phyloP scores from a whole-genome alignment of 768 basidiomycete species.

The Podaxis sp. region DNA sequence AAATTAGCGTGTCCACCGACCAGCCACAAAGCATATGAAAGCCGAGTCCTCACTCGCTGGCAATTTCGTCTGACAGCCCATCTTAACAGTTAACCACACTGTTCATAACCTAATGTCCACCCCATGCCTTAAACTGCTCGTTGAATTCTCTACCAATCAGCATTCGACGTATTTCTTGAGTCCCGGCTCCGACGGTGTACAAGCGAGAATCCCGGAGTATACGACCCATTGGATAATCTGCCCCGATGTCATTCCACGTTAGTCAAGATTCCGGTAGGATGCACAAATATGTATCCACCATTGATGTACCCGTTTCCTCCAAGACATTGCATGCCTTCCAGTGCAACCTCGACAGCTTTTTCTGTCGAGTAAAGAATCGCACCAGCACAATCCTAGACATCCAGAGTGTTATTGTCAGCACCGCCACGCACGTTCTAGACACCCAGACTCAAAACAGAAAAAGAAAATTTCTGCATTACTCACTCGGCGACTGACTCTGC shows the following conservation, averaged over 20 bases:
- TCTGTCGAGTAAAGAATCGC: slow-evolving; percentile 94
- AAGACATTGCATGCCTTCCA: slow-evolving; percentile 91
- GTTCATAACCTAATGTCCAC: slow-evolving; percentile 7
- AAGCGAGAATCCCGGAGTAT: slow-evolving; percentile 84
- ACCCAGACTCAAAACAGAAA: background rate
- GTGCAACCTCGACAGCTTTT: slow-evolving; percentile 84
- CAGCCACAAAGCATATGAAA: slow-evolving; percentile 13
- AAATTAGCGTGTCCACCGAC: slow-evolving; percentile 5
- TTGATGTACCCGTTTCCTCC: slow-evolving; percentile 98
- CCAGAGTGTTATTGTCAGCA: slow-evolving; percentile 1
- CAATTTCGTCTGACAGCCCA: slow-evolving; percentile 9
- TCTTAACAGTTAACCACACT: background rate
- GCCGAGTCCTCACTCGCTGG: slow-evolving; percentile 11
- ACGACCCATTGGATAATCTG: slow-evolving; percentile 89
- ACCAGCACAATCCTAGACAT: slow-evolving; percentile 84
- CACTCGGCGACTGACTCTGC: slow-evolving; percentile 75
- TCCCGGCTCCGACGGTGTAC: slow-evolving; percentile 95
- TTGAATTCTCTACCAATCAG: slow-evolving; percentile 94
- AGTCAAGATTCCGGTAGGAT: slow-evolving; percentile 2
- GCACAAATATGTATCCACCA: slow-evolving; percentile 41
- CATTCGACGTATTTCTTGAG: slow-evolving; percentile 94
- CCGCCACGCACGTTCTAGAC: slow-evolving; percentile 1
- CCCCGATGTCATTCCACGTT: slow-evolving; percentile 2
- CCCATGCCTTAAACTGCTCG: slow-evolving; percentile 45
- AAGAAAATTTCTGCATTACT: slow-evolving; percentile 23